These are phyloP conservation scores for Boletales sp. DNA, from an alignment of 768 basidiomycete species.

Conservation along the genomic window DNA sequence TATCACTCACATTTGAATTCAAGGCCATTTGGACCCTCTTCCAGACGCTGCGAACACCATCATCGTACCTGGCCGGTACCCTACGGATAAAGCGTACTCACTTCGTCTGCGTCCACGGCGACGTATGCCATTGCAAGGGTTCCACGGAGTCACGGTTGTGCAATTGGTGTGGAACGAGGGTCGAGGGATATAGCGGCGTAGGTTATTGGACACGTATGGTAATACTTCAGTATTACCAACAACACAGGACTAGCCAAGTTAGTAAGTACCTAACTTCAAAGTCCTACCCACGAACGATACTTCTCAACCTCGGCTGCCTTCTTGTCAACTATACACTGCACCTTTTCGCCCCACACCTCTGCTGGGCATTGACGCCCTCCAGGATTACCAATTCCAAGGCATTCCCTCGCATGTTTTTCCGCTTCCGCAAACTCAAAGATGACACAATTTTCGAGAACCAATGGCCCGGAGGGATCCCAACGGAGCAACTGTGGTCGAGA, in stretches of 20 bases:
- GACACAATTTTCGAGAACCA: constrained; percentile 80
- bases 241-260: too few species aligned
- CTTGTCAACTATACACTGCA: constrained; percentile 52
- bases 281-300: constrained; percentile 50
- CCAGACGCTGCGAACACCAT: constrained; percentile 41
- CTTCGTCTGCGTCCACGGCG: constrained; percentile 68
- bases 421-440: constrained; percentile 78
- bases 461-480: constrained; percentile 68
- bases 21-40: constrained; percentile 66
- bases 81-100: constrained; percentile 28
- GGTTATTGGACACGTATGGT: too few species aligned
- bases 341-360: constrained; percentile 71
- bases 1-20: constrained; percentile 63
- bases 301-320: constrained; percentile 57
- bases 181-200: too few species aligned
- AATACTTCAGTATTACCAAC: too few species aligned
- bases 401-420: constrained; percentile 56
- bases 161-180: background rate
- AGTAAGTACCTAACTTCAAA: background rate
- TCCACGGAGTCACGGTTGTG: background rate
- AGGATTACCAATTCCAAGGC: constrained; percentile 23
- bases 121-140: constrained; percentile 59
- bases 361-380: constrained; percentile 33
- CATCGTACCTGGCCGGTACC: background rate
- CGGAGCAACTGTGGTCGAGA: constrained; percentile 69